Percentiles rank a stretch among this genome's conserved stretches.
Conservation (phyloP, 306 rosid genomes). For the Acacia crassicarpa region DNA sequence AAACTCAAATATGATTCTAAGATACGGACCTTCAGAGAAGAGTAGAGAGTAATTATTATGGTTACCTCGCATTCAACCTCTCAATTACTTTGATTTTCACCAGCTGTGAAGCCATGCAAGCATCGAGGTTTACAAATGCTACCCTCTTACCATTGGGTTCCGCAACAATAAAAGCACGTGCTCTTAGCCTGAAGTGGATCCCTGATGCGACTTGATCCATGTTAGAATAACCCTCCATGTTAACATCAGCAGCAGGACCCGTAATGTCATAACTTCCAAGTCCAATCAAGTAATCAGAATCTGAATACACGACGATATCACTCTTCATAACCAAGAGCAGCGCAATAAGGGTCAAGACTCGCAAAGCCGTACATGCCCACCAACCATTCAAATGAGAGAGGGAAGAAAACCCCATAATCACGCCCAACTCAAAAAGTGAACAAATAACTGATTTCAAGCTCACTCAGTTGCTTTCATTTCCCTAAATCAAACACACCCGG, state of each 20-base stretch:
- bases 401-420: constrained; percentile 39
- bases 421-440: constrained; percentile 21
- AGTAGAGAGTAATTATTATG: constrained; percentile 6
- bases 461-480: constrained; percentile 37
- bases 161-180: constrained; percentile 81
- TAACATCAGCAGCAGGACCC: constrained; percentile 97
- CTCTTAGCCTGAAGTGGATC: constrained; percentile 75
- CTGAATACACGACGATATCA: constrained; percentile 38
- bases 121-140: constrained; percentile 91
- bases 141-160: constrained; percentile 71
- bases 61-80: constrained; percentile 82
- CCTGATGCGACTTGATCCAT: constrained; percentile 69
- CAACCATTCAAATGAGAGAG: constrained; percentile 16
- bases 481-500: constrained; percentile 36
- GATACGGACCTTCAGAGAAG: background rate
- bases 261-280: constrained; percentile 92
- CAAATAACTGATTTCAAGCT: constrained; percentile 23
- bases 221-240: constrained; percentile 95
- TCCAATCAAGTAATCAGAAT: constrained; percentile 74
- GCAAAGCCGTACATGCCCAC: constrained; percentile 27
- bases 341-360: constrained; percentile 34
- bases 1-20: background rate
- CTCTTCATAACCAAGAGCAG: constrained; percentile 28
- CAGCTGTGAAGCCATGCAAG: constrained; percentile 91
- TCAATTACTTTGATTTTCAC: constrained; percentile 75